Evolutionary conservation across 2,329 filamentous ascomycete species (phyloP).

Genomic region (Beauveria asiatica): DNA sequence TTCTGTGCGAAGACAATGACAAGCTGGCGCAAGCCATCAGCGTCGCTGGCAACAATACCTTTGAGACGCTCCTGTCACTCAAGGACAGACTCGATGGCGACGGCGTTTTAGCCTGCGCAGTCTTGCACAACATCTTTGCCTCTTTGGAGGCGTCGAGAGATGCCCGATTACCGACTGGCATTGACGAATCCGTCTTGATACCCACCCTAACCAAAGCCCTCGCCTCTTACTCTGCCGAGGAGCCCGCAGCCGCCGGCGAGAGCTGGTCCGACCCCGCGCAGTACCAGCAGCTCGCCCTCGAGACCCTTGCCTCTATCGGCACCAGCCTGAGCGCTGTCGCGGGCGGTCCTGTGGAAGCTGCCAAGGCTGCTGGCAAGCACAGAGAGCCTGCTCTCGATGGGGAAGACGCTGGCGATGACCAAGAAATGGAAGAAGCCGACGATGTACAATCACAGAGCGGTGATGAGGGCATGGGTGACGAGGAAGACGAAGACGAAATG

Average conservation of each 20-base stretch:
- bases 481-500: conserved; percentile 43
- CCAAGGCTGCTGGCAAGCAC: conserved; percentile 16
- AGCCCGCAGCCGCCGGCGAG: conserved; percentile 22
- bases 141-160: conserved; percentile 23
- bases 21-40: conserved; percentile 43
- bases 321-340: conserved; percentile 47
- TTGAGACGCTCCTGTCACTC: conserved; percentile 35
- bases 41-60: conserved; percentile 33
- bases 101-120: conserved; percentile 49
- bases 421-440: conserved; percentile 29
- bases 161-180: conserved; percentile 19
- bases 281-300: conserved; percentile 46
- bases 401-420: conserved; percentile 26
- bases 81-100: conserved; percentile 38
- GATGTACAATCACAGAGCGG: conserved; percentile 27
- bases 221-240: conserved; percentile 19
- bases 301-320: conserved; percentile 57
- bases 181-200: conserved; percentile 27
- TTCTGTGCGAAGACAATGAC: conserved; percentile 52
- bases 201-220: conserved; percentile 28
- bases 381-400: conserved; percentile 25
- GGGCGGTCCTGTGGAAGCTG: conserved; percentile 15
- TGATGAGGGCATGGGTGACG: conserved; percentile 28
- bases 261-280: conserved; percentile 35
- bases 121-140: conserved; percentile 55